Evolutionary conservation across 2,329 filamentous ascomycete genomes (phyloP).

Genomic region (Exophiala calicioides): DNA sequence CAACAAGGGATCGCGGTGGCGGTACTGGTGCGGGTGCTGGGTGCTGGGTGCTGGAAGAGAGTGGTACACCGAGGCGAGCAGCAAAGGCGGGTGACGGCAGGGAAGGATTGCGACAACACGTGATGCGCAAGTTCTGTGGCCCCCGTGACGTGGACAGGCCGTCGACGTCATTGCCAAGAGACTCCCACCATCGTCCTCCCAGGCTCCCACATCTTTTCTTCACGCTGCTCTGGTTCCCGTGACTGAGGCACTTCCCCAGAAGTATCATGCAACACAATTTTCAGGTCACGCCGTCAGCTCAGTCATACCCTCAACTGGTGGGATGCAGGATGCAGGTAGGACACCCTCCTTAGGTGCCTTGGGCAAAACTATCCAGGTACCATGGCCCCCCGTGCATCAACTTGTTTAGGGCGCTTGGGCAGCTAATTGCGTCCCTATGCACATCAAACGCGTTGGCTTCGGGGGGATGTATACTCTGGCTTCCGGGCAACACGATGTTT

Average conservation of each 20-base stretch:
- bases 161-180: slow-evolving; percentile 21
- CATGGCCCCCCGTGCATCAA: slow-evolving; percentile 15
- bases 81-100: background rate
- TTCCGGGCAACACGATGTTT: slow-evolving; percentile 18
- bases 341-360: background rate
- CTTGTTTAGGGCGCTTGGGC: slow-evolving; percentile 25
- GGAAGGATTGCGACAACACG: background rate
- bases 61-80: too few species aligned
- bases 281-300: background rate
- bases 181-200: background rate
- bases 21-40: background rate
- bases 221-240: background rate
- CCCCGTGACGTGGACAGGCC: background rate
- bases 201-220: background rate
- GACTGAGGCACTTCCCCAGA: background rate
- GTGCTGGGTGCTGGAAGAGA: background rate
- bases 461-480: slow-evolving; percentile 25
- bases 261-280: background rate
- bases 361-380: slow-evolving; percentile 20
- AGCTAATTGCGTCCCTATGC: slow-evolving; percentile 25
- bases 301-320: background rate
- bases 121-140: background rate
- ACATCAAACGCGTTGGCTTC: slow-evolving; percentile 24
- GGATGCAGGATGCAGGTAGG: slow-evolving; percentile 1
- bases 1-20: background rate